These are phyloP conservation scores for Collybia nuda DNA, from an alignment of 768 basidiomycete genomes.

Conservation along the genomic window DNA sequence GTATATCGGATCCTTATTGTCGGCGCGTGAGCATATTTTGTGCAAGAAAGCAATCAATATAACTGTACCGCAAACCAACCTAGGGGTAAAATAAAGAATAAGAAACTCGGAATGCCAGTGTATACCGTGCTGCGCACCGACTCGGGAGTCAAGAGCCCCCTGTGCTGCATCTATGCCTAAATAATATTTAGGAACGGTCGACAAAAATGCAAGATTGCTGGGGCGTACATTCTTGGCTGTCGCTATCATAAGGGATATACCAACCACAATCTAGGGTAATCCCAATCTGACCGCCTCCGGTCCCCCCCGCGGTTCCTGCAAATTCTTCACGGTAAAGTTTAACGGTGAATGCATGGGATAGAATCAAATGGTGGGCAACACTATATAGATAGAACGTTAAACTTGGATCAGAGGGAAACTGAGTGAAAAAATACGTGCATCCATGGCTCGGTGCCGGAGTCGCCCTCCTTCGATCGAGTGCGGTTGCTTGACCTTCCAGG, in stretches of 20 bases:
- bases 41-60: slow-evolving; percentile 7
- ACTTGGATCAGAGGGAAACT: neutral
- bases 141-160: slow-evolving; percentile 59
- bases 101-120: neutral
- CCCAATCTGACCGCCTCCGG: slow-evolving; percentile 41
- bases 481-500: slow-evolving; percentile 70
- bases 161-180: slow-evolving; percentile 63
- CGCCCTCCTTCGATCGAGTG: slow-evolving; percentile 51
- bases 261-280: slow-evolving; percentile 73
- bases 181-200: neutral
- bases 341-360: slow-evolving; percentile 67
- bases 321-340: slow-evolving; percentile 63
- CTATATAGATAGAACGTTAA: slow-evolving; percentile 27
- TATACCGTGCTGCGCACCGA: slow-evolving; percentile 41
- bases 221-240: slow-evolving; percentile 58
- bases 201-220: neutral
- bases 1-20: slow-evolving; percentile 62
- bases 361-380: slow-evolving; percentile 65
- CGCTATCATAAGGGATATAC: slow-evolving; percentile 63
- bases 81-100: slow-evolving; percentile 16
- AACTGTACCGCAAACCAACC: slow-evolving; percentile 44
- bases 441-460: slow-evolving; percentile 63
- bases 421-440: slow-evolving; percentile 40
- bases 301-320: slow-evolving; percentile 52
- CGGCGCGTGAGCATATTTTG: slow-evolving; percentile 13